Percentiles rank a stretch among this genome's conserved stretches.
Conservation (phyloP, 129 eudicot species). For the Rutidosis leptorrhynchoides region DNA sequence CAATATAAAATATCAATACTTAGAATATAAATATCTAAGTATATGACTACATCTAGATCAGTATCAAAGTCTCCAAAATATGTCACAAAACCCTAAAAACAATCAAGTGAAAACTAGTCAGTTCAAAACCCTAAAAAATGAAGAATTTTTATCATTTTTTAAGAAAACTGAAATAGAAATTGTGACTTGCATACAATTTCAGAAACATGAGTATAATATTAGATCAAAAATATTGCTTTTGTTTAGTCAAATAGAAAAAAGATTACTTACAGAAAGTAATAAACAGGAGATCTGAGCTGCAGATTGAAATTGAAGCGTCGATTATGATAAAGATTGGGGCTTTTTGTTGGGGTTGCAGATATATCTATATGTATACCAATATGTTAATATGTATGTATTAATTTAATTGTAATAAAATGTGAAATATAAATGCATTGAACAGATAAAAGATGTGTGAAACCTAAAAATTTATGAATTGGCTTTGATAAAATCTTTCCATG, state of each 20-base stretch:
- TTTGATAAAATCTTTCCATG: conserved; percentile 3
- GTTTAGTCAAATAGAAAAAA: background rate
- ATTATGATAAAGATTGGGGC: conserved; percentile 17
- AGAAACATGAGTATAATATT: conserved; percentile 11
- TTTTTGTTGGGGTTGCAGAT: conserved; percentile 13
- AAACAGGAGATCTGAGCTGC: conserved; percentile 34
- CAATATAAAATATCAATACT: background rate
- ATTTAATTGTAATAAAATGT: background rate
- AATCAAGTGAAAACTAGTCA: background rate
- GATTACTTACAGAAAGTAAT: conserved; percentile 24
- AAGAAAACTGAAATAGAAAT: background rate
- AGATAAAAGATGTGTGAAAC: conserved; percentile 10
- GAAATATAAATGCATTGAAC: conserved; percentile 16
- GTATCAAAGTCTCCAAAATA: conserved; percentile 8
- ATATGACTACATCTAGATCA: conserved; percentile 12
- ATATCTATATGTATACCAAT: background rate
- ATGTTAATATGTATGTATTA: background rate
- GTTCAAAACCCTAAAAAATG: conserved; percentile 23
- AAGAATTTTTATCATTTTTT: background rate
- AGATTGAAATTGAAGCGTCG: conserved; percentile 29
- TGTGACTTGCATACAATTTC: background rate
- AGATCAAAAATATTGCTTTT: conserved; percentile 1
- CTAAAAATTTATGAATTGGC: background rate
- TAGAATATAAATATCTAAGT: background rate
- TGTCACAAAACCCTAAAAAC: conserved; percentile 19